phyloP scores from a whole-genome alignment of 1,284 basidiomycete species.

The Leccinum holopus region DNA sequence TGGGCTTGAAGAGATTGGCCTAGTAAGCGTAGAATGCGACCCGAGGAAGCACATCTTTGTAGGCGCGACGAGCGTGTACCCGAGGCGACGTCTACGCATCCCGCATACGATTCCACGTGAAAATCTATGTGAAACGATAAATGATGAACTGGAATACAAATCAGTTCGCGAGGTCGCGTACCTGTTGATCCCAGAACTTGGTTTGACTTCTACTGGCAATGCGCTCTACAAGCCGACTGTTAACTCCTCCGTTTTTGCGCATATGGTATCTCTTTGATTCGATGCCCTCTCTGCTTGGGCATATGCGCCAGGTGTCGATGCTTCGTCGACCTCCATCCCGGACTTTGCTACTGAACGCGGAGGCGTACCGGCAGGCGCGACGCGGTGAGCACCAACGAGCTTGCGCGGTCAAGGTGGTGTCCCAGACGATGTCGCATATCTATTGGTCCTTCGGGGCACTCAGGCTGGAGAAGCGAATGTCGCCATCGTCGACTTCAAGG shows the following conservation, averaged over 20 bases:
- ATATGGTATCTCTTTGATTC: conserved; percentile 48
- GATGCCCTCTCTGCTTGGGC: conserved; percentile 33
- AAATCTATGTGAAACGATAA: conserved; percentile 50
- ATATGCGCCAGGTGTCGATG: conserved; percentile 37
- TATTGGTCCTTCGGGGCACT: conserved; percentile 42
- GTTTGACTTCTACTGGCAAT: conserved; percentile 71
- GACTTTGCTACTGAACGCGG: conserved; percentile 40
- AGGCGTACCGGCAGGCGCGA: conserved; percentile 29
- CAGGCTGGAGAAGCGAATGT: conserved; percentile 42
- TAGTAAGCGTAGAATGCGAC: no score
- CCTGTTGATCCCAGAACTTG: conserved; percentile 64
- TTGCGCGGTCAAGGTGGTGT: conserved; percentile 33
- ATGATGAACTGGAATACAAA: background rate
- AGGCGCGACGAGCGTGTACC: conserved; percentile 53
- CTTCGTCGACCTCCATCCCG: conserved; percentile 68
- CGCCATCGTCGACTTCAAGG: conserved; percentile 22
- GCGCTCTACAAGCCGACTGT: conserved; percentile 66
- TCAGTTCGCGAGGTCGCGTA: conserved; percentile 26
- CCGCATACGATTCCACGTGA: conserved; percentile 62
- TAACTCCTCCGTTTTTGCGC: conserved; percentile 73
- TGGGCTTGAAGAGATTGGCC: no score
- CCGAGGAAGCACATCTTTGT: no score
- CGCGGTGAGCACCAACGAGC: conserved; percentile 23
- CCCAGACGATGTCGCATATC: conserved; percentile 40
- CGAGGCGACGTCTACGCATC: conserved; percentile 37